Evolutionary conservation across 1,139 yeast genomes (phyloP).

Genomic region (Citeromyces siamensis): DNA sequence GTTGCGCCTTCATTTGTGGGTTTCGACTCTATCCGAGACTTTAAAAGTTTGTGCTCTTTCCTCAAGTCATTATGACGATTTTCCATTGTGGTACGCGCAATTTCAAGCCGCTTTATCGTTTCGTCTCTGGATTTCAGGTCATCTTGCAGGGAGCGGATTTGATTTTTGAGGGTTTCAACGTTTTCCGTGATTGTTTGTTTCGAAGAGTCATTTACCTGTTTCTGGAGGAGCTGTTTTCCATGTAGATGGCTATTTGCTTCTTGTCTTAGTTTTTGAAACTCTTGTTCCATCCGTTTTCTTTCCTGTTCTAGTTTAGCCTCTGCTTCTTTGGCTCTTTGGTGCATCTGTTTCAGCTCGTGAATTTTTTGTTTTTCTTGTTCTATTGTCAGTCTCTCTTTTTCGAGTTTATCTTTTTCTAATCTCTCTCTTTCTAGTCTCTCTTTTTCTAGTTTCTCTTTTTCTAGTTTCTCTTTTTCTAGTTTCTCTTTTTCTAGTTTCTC

Average conservation of each 20-base stretch:
- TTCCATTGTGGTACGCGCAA: neutral
- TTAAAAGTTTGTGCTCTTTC: neutral
- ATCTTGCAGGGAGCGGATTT: neutral
- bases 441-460: neutral
- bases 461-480: neutral
- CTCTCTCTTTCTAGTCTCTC: neutral
- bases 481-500: neutral
- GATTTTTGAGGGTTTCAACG: too few species aligned
- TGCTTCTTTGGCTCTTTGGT: conserved; percentile 7
- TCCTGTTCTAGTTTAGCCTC: conserved; percentile 7
- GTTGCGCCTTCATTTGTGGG: neutral
- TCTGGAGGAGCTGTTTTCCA: conserved; percentile 1
- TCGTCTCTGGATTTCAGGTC: neutral
- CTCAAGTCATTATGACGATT: neutral
- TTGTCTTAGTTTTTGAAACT: conserved; percentile 10
- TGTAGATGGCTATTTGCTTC: neutral
- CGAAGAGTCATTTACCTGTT: too few species aligned
- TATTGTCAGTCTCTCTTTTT: neutral
- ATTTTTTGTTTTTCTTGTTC: too few species aligned
- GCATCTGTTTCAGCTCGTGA: conserved; percentile 6
- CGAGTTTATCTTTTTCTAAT: neutral
- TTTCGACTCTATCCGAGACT: neutral
- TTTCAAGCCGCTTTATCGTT: neutral
- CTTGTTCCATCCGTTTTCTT: conserved; percentile 5
- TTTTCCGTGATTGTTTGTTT: too few species aligned